Evolutionary conservation across 208 protist species (phyloP), one percentile per base, ranked within the genome.

Genomic region (Herpetomonas muscarum): DNA sequence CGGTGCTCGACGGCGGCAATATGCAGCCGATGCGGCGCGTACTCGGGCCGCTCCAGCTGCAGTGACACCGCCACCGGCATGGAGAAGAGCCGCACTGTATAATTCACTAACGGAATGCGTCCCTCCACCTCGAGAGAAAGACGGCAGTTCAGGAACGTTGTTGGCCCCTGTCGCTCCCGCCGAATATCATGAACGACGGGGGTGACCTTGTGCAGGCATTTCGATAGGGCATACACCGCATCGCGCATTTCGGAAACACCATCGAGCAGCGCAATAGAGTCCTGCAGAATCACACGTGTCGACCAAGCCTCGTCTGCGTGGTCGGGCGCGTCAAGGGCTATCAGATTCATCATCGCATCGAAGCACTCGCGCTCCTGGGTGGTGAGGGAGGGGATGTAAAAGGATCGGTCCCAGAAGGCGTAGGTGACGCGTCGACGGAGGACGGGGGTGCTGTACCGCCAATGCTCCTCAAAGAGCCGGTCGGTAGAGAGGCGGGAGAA

Each of bases 1-100:
- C 77, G 86, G 48, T 90, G 70, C 60, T 93, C 82, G 0, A 67
- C 68, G 6, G 63, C 64, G 10, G 77, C 70, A 32, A 93, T 82
- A 21, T 68, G 34, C 5, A 52, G 48, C 21, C 48, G 12, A 1
- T 55, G 7, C 4, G 46, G 13, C 1, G 26, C 60, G 30, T 28
- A 17, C 12, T 47, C 2, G 24, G 28, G 29, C 10, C 65, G 54
- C 56, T 87, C 69, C 2, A 90, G 70, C 53, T 87, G 74, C 53
- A 93, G 51, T 0, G 75, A 81, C 25, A 82, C 67, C 4, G 70
- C 53, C 3, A 70, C 64, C 1, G 78, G 81, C 28, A 89, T 59
- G n/a, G 37, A 29, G 30, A 71, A 69, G 31, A 52, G 22, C 4
- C 47, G 51, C 5, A 60, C 26, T 3, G 45, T 65, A 42, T 63